These are phyloP conservation scores for Viola odorata DNA, from an alignment of 345 rosid genomes.

Conservation along the genomic window DNA sequence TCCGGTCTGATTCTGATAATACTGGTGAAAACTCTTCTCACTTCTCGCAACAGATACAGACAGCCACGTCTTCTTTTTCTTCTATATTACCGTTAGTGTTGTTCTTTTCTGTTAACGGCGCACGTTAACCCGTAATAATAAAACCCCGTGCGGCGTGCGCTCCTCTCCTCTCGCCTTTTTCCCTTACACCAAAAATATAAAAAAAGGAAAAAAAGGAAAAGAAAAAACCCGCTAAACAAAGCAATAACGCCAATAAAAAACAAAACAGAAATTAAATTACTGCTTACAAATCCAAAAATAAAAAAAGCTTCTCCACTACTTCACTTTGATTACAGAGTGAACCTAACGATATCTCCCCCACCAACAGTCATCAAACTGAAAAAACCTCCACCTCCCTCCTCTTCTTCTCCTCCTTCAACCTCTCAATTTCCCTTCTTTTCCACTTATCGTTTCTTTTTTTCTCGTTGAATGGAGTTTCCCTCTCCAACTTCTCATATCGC, in stretches of 20 bases:
- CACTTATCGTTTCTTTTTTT: constrained; percentile 5
- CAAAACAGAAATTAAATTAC: not conserved
- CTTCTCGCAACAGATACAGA: not conserved
- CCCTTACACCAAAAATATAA: not conserved
- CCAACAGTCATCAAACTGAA: constrained; percentile 25
- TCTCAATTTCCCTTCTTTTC: constrained; percentile 1
- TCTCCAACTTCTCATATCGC: constrained; percentile 25
- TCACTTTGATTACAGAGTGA: constrained; percentile 30
- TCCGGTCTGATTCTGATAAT: too few species aligned
- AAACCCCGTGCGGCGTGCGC: not conserved
- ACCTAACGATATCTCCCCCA: constrained; percentile 46
- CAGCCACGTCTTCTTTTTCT: constrained; percentile 2
- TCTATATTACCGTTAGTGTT: constrained; percentile 31
- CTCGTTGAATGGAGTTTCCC: constrained; percentile 37
- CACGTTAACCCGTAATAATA: constrained; percentile 14
- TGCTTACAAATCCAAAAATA: not conserved
- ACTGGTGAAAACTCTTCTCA: too few species aligned
- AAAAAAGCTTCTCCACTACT: constrained; percentile 28
- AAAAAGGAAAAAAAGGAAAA: not conserved
- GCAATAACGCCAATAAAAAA: not conserved
- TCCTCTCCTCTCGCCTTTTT: not conserved
- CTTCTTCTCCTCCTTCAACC: not conserved
- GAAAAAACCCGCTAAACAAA: not conserved
- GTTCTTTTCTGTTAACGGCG: constrained; percentile 40
- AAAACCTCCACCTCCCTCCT: not conserved